Percentiles rank a stretch among this genome's conserved stretches.
phyloP scores from a whole-genome alignment of 2,329 filamentous ascomycete species.

The Penicillium corylophilum region DNA sequence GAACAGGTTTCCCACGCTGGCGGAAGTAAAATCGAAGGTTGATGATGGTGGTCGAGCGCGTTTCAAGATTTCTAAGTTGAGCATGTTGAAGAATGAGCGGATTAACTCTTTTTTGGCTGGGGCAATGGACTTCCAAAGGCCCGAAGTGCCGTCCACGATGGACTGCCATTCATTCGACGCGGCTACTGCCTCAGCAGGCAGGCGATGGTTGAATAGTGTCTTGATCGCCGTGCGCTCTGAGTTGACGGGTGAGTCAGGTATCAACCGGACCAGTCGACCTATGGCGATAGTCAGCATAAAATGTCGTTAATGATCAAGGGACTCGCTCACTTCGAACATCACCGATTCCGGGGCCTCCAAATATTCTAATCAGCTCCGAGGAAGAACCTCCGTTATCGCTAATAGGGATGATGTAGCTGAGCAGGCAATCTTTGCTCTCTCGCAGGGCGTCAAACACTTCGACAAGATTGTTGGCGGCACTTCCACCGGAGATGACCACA shows the following conservation, averaged over 20 bases:
- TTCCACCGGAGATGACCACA: slow-evolving; percentile 87
- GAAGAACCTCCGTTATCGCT: slow-evolving; percentile 95
- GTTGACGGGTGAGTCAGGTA: slow-evolving; percentile 63
- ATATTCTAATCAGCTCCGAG: slow-evolving; percentile 88
- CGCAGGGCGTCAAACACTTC: slow-evolving; percentile 76
- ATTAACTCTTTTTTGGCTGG: slow-evolving; percentile 74
- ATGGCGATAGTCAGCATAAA: slow-evolving; percentile 7
- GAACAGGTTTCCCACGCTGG: slow-evolving; percentile 77
- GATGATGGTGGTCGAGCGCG: slow-evolving; percentile 66
- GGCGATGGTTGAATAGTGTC: slow-evolving; percentile 80
- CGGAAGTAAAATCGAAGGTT: slow-evolving; percentile 73
- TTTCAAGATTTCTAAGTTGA: slow-evolving; percentile 77
- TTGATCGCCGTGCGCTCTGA: slow-evolving; percentile 73
- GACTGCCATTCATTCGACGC: slow-evolving; percentile 82
- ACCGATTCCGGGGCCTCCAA: slow-evolving; percentile 85
- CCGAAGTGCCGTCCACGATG: slow-evolving; percentile 79
- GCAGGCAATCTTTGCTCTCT: slow-evolving; percentile 62
- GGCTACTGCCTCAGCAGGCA: slow-evolving; percentile 59
- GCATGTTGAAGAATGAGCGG: slow-evolving; percentile 71
- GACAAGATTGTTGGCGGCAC: slow-evolving; percentile 89
- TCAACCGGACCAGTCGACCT: slow-evolving; percentile 87
- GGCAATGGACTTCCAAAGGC: slow-evolving; percentile 69
- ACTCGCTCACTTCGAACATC: slow-evolving; percentile 66
- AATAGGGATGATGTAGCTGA: slow-evolving; percentile 90
- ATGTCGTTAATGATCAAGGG: neutral